Evolutionary conservation across 139 green algal species (phyloP), one percentile per base, ranked within the genome.

Genomic region (Picochlorum sp.): DNA sequence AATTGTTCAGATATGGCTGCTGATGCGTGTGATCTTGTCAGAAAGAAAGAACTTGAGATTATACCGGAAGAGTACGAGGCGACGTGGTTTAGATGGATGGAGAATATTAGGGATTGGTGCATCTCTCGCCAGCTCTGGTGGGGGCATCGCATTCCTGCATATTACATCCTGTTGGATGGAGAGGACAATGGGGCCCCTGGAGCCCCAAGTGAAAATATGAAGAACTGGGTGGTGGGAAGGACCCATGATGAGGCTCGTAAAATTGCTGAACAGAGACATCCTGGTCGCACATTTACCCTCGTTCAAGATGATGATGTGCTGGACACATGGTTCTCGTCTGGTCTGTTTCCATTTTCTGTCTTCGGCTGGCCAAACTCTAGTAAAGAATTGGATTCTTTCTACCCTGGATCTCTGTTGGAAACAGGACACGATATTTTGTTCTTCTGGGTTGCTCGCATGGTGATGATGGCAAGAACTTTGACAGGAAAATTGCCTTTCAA

Each of bases 21-120:
- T 0, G 72, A 80, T 16, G 86, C 74, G 10, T 86, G 80, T 41
- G 72, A 71, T 20, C 93, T 88, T 6, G 93, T 90, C 37, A 60
- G 85, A n/a, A 75, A 86, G 52, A 86, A 85, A 18, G 62, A 72
- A 8, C 79, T 98, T 66, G 74, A 91, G 73, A 95, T 98, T 77
- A 76, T 98, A n/a, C 93, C 77, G 34, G 41, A 76, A 63, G 88
- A 95, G 21, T 93, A 90, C 65, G 86, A 96, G 75, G 82, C 85
- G 23, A 89, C 85, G 5, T 79, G 72, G 72, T 74, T 94, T 72
- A 78, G 81, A 62, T 96, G 88, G 88, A 70, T 96, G 69, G 86
- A 97, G 67, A 95, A 95, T 87, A 97, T 98, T 71, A 80, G 86
- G 52, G 92, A 98, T 78, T 98, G 92, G 92, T 98, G 92, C 78